Conservation (phyloP, 495 filamentous ascomycete species). For the Xylaria venustula region DNA sequence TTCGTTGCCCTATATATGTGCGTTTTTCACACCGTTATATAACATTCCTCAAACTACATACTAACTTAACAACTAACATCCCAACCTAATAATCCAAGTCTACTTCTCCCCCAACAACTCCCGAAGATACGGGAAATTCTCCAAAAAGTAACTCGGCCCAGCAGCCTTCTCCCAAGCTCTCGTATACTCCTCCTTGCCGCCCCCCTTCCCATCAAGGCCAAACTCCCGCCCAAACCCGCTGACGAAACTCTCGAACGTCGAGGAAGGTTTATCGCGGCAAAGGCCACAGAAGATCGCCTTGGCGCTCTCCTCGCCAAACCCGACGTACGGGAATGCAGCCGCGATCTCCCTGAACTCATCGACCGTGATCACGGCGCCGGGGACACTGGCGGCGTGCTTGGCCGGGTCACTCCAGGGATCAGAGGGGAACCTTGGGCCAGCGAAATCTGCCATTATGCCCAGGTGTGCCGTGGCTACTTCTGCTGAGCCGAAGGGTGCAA, state of each 20-base stretch:
- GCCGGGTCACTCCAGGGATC: background rate
- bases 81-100: too few relatives aligned
- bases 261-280: conserved; percentile 46
- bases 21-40: too few relatives aligned
- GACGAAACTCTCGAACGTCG: conserved; percentile 51
- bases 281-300: conserved; percentile 42
- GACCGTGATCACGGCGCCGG: conserved; percentile 27
- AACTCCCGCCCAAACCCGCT: conserved; percentile 36
- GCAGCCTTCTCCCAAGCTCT: conserved; percentile 34
- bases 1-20: too few relatives aligned
- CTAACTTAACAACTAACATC: background rate
- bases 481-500: conserved; percentile 44
- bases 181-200: conserved; percentile 29
- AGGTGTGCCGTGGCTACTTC: conserved; percentile 40
- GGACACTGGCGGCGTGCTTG: background rate
- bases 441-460: conserved; percentile 51
- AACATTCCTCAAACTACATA: too few relatives aligned
- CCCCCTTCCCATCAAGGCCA: conserved; percentile 30
- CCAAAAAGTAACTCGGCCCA: conserved; percentile 22
- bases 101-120: conserved; percentile 10
- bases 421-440: conserved; percentile 29
- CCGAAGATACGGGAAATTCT: conserved; percentile 9
- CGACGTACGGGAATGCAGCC: conserved; percentile 34
- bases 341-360: conserved; percentile 37
- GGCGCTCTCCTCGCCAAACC: conserved; percentile 31